Evolutionary conservation across 1,284 basidiomycete genomes (phyloP), one percentile per base, ranked within the genome.

Genomic region (Taiwanofungus camphoratus): DNA sequence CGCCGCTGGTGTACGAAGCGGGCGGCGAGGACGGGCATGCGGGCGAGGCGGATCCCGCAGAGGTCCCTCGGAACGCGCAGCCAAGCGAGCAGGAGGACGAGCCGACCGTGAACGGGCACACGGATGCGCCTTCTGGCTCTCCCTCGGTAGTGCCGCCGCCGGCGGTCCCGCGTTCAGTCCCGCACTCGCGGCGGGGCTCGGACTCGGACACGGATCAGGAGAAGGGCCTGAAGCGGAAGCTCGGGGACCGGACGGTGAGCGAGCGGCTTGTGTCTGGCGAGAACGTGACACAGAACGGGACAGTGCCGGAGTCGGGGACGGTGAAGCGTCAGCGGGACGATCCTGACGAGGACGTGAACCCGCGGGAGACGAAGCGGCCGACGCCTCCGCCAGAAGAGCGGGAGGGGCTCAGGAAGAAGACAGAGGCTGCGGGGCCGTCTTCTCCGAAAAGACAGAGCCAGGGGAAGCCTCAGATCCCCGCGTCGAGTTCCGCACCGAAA

Each of bases 221-320:
- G 44, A 82, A 80, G 58, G 73, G 70, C 23, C 59, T 82, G 40
- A 85, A 85, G 61, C 76, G 82, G 48, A 85, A 85, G 55, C 68
- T 76, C 26, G 66, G 56, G 16, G 71, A 74, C 46, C 60, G 70
- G 12, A 66, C 64, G 3, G 58, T 68, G 8, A 72, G 70, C 46
- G 56, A 64, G 43, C 59, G 61, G 5, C 55, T 63, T 12, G 46
- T 55, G 2, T 52, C 55, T 6, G 55, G 48, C 9, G 59, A 59
- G 37, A 31, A 29, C 12, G 26, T 36, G 1, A 35, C 39, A 27
- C 58, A 24, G 36, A 41, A 39, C 39, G 32, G 37, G 34, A n/a
- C 29, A 36, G 12, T 36, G 27, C 35, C 36, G 13, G 35, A 27
- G 59, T 22, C 39, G 11, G 40, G 41, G 62, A 62, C 69, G 7